Percentiles rank a stretch among this genome's conserved stretches.
Evolutionary conservation across 495 filamentous ascomycete species (phyloP).

Genomic region (Daldinia bambusicola): DNA sequence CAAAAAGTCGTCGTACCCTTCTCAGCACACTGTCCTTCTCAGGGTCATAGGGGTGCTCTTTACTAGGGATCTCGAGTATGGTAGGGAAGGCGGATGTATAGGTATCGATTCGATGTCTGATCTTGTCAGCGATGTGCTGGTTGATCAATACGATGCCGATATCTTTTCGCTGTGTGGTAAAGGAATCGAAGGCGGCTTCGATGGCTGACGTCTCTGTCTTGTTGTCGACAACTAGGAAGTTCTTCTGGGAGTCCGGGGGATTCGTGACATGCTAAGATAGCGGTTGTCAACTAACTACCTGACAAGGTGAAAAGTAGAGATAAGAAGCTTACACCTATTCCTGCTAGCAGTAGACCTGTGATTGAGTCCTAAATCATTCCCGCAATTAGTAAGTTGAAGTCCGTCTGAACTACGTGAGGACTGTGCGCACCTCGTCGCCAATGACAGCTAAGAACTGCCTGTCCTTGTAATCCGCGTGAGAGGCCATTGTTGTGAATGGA

Average conservation of each 20-base stretch:
- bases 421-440: constrained; percentile 83
- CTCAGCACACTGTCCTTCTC: constrained; percentile 98
- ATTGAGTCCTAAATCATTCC: constrained; percentile 78
- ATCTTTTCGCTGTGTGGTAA: constrained; percentile 89
- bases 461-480: constrained; percentile 78
- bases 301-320: too few species aligned
- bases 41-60: constrained; percentile 98
- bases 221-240: constrained; percentile 94
- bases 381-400: constrained; percentile 41
- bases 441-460: constrained; percentile 97
- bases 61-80: constrained; percentile 94
- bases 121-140: constrained; percentile 97
- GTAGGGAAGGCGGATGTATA: constrained; percentile 80
- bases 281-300: too few species aligned
- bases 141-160: constrained; percentile 97
- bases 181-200: constrained; percentile 89
- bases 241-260: constrained; percentile 87
- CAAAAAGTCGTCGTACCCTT: constrained; percentile 89
- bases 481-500: constrained; percentile 59
- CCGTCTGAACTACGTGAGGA: not conserved
- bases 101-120: constrained; percentile 80
- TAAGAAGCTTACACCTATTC: constrained; percentile 81
- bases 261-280: constrained; percentile 52
- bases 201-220: constrained; percentile 91
- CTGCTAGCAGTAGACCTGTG: constrained; percentile 91